These are phyloP conservation scores for Dendrobium catenatum DNA, from an alignment of 106 monocot species.

Conservation along the genomic window DNA sequence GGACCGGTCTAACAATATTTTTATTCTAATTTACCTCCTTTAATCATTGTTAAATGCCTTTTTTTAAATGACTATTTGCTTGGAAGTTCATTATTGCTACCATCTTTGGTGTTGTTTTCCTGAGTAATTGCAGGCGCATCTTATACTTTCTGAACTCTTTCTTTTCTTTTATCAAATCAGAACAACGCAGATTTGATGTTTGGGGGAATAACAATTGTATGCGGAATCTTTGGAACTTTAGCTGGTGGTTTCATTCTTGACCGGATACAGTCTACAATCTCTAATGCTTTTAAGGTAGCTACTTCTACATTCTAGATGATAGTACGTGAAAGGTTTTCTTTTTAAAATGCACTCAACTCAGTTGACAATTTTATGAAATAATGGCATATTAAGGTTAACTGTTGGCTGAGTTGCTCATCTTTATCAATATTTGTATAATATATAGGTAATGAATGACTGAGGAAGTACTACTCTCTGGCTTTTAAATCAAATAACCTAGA, in stretches of 20 bases:
- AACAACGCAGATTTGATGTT: slow-evolving; percentile 86
- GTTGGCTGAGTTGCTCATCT: neutral
- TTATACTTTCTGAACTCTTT: neutral
- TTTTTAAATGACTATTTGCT: too few relatives aligned
- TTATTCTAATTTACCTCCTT: neutral
- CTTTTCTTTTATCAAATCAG: slow-evolving; percentile 30
- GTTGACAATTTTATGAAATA: neutral
- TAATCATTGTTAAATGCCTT: neutral
- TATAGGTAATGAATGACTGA: neutral
- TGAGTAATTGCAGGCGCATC: too few relatives aligned
- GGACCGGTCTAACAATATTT: too few relatives aligned
- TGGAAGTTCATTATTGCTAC: too few relatives aligned
- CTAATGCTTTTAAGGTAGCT: slow-evolving; percentile 95
- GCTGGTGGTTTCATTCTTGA: slow-evolving; percentile 90
- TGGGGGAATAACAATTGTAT: slow-evolving; percentile 95
- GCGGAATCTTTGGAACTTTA: slow-evolving; percentile 90
- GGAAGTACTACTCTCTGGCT: neutral
- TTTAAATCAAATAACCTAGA: too few relatives aligned
- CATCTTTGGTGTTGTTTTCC: too few relatives aligned
- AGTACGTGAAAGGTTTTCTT: neutral
- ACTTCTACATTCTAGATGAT: neutral
- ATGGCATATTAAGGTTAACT: neutral
- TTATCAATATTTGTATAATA: neutral
- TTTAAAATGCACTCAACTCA: neutral
- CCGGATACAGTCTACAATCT: slow-evolving; percentile 68